A percentile compares a stretch with the other conserved stretches of the same genome.
Conservation (phyloP, 2,329 filamentous ascomycete genomes). For the Diaporthe citri region DNA sequence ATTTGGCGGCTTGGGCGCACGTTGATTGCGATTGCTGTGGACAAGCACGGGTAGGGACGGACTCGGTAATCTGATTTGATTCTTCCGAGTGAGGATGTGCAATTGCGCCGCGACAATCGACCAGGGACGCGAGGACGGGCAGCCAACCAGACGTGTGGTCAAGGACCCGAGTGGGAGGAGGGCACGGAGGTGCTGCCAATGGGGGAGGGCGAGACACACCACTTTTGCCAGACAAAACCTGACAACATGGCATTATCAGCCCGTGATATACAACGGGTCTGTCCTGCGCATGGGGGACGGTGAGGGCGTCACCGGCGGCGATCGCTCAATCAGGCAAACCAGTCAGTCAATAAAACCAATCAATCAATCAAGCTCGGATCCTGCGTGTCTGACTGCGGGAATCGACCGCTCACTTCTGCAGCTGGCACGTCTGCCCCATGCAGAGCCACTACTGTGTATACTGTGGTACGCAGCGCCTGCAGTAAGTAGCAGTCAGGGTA, state of each 20-base stretch:
- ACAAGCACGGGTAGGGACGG: constrained; percentile 19
- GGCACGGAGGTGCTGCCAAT: constrained; percentile 4
- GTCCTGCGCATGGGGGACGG: not conserved
- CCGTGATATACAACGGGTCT: constrained; percentile 7
- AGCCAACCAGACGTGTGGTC: constrained; percentile 11
- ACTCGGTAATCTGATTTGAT: constrained; percentile 30
- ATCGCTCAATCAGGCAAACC: constrained; percentile 12
- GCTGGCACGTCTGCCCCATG: not conserved
- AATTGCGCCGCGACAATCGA: constrained; percentile 23
- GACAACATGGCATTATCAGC: too few relatives aligned
- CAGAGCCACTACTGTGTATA: not conserved
- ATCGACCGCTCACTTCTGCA: constrained; percentile 20
- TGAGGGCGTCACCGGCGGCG: constrained; percentile 31
- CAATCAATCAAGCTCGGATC: constrained; percentile 2
- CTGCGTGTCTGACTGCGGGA: constrained; percentile 29
- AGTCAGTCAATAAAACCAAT: constrained; percentile 6
- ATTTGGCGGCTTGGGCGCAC: constrained; percentile 17
- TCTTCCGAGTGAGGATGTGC: constrained; percentile 31
- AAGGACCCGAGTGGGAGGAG: constrained; percentile 24
- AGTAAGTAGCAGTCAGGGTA: constrained; percentile 5
- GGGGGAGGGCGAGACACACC: constrained; percentile 1
- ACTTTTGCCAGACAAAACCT: not conserved
- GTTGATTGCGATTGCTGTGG: constrained; percentile 26
- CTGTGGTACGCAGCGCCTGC: constrained; percentile 17
- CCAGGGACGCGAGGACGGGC: constrained; percentile 2